Percentiles rank a stretch among this genome's conserved stretches.
These are phyloP conservation scores for Cubamyces sp. DNA, from an alignment of 768 basidiomycete species.

Conservation along the genomic window DNA sequence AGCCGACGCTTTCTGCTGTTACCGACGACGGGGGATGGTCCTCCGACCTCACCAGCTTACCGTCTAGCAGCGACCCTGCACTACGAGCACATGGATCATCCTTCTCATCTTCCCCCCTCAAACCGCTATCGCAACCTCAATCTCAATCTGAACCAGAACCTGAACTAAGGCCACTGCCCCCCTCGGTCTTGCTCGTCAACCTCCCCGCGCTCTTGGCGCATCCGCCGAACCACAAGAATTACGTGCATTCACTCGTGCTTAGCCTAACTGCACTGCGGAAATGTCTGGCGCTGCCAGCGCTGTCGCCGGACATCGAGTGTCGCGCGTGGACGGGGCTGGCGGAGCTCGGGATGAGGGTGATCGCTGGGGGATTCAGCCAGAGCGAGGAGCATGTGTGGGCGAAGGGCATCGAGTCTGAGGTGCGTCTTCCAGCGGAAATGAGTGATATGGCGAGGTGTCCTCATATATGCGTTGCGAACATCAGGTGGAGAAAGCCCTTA, in stretches of 20 bases:
- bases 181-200: constrained; percentile 57
- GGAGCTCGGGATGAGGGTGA: constrained; percentile 66
- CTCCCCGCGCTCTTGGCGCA: constrained; percentile 64
- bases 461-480: neutral
- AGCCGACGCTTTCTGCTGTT: neutral
- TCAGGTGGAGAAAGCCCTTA: constrained; percentile 65
- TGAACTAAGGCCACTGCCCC: constrained; percentile 41
- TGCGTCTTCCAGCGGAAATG: constrained; percentile 31
- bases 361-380: constrained; percentile 48
- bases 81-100: neutral
- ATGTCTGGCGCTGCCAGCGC: constrained; percentile 52
- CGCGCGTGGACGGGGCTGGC: constrained; percentile 71
- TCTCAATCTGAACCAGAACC: neutral
- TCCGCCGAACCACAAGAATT: constrained; percentile 63
- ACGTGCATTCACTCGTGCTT: constrained; percentile 57
- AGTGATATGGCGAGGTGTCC: neutral
- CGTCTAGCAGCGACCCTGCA: constrained; percentile 8
- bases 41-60: constrained; percentile 20
- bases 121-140: neutral
- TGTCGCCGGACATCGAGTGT: constrained; percentile 67
- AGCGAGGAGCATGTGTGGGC: constrained; percentile 47
- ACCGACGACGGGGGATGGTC: neutral
- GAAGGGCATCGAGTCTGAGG: constrained; percentile 58
- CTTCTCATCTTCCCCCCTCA: neutral
- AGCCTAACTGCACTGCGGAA: constrained; percentile 59